A percentile compares a stretch with the other conserved stretches of the same genome.
These are phyloP conservation scores for Mimosa bimucronata DNA, from an alignment of 306 rosid genomes.

Conservation along the genomic window DNA sequence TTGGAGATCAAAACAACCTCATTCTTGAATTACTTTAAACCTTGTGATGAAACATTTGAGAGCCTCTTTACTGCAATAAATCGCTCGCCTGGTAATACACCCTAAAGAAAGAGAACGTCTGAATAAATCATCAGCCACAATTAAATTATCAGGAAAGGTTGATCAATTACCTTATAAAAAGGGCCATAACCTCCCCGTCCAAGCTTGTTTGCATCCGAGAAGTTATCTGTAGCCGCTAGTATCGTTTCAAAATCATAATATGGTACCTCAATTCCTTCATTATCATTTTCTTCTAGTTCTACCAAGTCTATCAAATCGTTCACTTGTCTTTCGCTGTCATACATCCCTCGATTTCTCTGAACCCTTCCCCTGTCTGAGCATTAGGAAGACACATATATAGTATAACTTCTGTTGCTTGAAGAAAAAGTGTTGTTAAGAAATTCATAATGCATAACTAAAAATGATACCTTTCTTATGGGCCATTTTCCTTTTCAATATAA, in stretches of 20 bases:
- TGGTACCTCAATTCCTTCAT: constrained; percentile 47
- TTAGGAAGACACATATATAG: not conserved
- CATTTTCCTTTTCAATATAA: constrained; percentile 20
- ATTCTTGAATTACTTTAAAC: constrained; percentile 54
- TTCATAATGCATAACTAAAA: constrained; percentile 9
- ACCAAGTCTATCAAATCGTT: constrained; percentile 37
- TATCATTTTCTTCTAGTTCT: constrained; percentile 42
- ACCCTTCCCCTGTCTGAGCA: constrained; percentile 31
- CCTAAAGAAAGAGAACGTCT: constrained; percentile 28
- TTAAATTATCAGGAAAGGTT: not conserved
- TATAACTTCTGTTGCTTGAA: not conserved
- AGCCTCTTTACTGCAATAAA: constrained; percentile 57
- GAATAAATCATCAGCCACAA: not conserved
- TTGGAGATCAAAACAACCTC: constrained; percentile 59
- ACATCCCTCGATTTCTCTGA: constrained; percentile 5
- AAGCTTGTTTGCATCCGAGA: constrained; percentile 7
- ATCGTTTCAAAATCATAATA: constrained; percentile 40
- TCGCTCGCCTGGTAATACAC: constrained; percentile 37
- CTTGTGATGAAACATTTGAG: constrained; percentile 52
- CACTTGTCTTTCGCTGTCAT: constrained; percentile 34
- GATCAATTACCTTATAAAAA: not conserved
- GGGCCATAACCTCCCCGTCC: not conserved
- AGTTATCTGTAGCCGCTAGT: constrained; percentile 48
- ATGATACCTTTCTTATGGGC: constrained; percentile 24
- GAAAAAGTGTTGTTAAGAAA: not conserved